Conservation (phyloP, 2,329 filamentous ascomycete genomes). For the Colletotrichum cuscutae region DNA sequence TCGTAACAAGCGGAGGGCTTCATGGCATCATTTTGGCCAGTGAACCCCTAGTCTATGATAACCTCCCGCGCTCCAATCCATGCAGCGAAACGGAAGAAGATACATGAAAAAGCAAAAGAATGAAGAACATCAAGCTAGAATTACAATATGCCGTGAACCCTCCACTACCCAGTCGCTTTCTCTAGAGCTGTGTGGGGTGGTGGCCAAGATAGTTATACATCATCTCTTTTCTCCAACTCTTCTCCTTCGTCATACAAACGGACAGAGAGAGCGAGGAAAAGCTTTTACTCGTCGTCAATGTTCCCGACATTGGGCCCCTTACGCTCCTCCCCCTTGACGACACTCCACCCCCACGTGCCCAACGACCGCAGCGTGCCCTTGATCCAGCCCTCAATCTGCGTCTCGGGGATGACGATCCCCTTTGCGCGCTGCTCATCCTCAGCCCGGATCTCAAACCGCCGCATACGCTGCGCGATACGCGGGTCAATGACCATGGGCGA, state of each 20-base stretch:
- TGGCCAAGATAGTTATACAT: constrained; percentile 18
- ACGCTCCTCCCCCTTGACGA: constrained; percentile 50
- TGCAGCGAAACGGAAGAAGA: not conserved
- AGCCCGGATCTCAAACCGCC: constrained; percentile 75
- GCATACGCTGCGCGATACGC: constrained; percentile 82
- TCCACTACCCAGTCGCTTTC: not conserved
- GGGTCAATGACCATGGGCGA: constrained; percentile 80
- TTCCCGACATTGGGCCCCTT: constrained; percentile 53
- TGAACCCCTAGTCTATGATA: constrained; percentile 16
- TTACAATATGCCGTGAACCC: constrained; percentile 21
- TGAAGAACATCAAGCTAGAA: constrained; percentile 14
- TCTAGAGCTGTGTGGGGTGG: not conserved
- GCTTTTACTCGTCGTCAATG: constrained; percentile 45
- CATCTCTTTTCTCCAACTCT: not conserved
- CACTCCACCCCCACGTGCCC: constrained; percentile 60
- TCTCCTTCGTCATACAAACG: too few species aligned
- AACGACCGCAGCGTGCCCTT: constrained; percentile 67
- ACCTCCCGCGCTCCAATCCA: constrained; percentile 14
- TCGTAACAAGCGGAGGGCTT: constrained; percentile 18
- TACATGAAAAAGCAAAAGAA: not conserved
- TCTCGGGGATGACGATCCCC: constrained; percentile 70
- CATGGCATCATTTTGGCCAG: not conserved
- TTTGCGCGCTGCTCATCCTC: constrained; percentile 77
- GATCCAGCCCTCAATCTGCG: constrained; percentile 76
- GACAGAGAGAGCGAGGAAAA: too few species aligned